Evolutionary conservation across 495 filamentous ascomycete species (phyloP).

Genomic region (Chaetomidium leptoderma): DNA sequence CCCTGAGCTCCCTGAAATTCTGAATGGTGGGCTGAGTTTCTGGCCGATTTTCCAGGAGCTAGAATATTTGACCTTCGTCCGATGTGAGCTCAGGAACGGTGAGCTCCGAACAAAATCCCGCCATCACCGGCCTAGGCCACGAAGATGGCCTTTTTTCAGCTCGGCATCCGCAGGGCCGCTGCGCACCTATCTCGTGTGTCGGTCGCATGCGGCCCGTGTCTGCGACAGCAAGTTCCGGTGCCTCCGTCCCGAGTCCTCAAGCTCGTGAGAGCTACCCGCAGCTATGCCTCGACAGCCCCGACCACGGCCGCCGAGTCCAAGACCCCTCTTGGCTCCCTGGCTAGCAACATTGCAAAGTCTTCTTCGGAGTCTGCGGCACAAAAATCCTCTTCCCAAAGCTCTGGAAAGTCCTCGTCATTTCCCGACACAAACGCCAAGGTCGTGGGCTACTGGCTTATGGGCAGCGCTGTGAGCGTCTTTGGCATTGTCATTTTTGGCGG

Average conservation of each 20-base stretch:
- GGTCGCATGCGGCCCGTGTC: conserved; percentile 62
- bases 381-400: not conserved
- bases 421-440: conserved; percentile 66
- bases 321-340: conserved; percentile 15
- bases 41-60: not conserved
- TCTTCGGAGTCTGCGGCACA: conserved; percentile 7
- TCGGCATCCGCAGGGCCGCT: conserved; percentile 49
- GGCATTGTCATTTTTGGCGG: conserved; percentile 96
- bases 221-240: conserved; percentile 37
- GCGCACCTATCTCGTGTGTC: conserved; percentile 52
- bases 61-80: conserved; percentile 1
- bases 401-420: conserved; percentile 46
- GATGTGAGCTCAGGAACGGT: conserved; percentile 12
- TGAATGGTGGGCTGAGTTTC: conserved; percentile 20
- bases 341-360: conserved; percentile 14
- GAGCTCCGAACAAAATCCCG: conserved; percentile 8
- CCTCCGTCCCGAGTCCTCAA: conserved; percentile 31
- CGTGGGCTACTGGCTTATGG: conserved; percentile 90
- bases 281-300: conserved; percentile 21
- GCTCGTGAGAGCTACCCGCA: conserved; percentile 22
- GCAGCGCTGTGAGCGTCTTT: conserved; percentile 86
- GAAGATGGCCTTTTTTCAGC: conserved; percentile 47
- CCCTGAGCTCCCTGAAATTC: conserved; percentile 1
- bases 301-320: conserved; percentile 7
- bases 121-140: conserved; percentile 18